Evolutionary conservation across 176 grass and related monocot species (phyloP), one percentile per base, ranked within the genome.

Genomic region (Musa troglodytarum): DNA sequence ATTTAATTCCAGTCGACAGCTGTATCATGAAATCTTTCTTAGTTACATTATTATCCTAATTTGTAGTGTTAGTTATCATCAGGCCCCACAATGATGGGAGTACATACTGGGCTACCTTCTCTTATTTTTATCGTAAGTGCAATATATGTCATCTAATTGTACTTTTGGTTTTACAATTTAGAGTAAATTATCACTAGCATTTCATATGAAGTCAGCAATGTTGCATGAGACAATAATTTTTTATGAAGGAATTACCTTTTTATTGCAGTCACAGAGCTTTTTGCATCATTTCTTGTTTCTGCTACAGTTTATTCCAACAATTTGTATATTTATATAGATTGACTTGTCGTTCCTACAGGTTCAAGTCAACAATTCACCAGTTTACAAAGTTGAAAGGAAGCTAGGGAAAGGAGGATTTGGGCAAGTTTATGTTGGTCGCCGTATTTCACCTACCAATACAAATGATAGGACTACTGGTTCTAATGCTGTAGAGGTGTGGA

Each of bases 321-420:
- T 53, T 21, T 71, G 34, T 52, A 71, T 73, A n/a, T 23, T 53
- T 19, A 26, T 15, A 5, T 62, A 50, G 3, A 52, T 24, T 53
- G 25, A 49, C 55, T 24, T 68, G 49, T 62, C 6, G 72, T 29
- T 83, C 49, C 6, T 77, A 74, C 83, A 99, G 96, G 88, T 99
- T 68, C 91, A 95, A 78, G 82, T 99, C 50, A 83, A 85, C 55
- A 89, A 75, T 86, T 99, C 96, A 63, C 96, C 91, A 10, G 84
- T 74, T 50, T 99, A 95, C 86, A 99, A 69, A 88, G 76, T 95
- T 72, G 88, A 89, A 16, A 92, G 72, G 78, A 95, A 80, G 73
- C 96, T 99, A 49, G 96, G 96, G 3, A 99, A 99, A 85, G 96
- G 96, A 88, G 91, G 96, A 81, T 99, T 95, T 89, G 96, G 96